phyloP scores from a whole-genome alignment of 2,329 filamentous ascomycete species.

The Alternaria ventricosa region DNA sequence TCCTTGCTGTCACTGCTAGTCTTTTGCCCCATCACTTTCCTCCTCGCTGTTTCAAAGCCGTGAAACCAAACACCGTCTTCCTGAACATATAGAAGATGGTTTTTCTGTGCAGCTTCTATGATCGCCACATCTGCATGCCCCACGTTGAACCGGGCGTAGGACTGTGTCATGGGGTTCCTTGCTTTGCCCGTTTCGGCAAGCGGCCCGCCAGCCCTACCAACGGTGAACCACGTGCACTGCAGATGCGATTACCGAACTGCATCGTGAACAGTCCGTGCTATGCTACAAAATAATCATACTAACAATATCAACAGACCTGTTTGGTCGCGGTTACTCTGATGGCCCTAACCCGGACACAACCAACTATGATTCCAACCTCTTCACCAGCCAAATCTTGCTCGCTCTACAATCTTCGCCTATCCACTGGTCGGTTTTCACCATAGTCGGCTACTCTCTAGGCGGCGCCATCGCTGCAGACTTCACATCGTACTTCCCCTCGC shows the following conservation, averaged over 20 bases:
- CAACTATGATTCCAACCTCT: conserved; percentile 76
- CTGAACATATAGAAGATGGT: background rate
- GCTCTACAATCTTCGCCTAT: conserved; percentile 73
- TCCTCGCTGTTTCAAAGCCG: background rate
- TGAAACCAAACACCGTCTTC: background rate
- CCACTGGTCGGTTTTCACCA: conserved; percentile 62
- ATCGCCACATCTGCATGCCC: conserved; percentile 3
- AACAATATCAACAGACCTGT: conserved; percentile 62
- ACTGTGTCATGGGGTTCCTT: conserved; percentile 1
- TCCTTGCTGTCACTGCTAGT: conserved; percentile 11
- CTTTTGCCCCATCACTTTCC: background rate
- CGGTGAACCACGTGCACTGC: conserved; percentile 13
- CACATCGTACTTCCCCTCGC: conserved; percentile 69
- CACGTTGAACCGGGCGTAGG: conserved; percentile 1
- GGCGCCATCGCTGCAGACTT: conserved; percentile 76
- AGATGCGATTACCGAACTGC: background rate
- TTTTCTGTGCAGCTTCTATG: background rate
- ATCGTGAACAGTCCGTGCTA: background rate
- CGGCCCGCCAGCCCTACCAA: conserved; percentile 12
- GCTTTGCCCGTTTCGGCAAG: conserved; percentile 10
- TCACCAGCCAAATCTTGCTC: conserved; percentile 73
- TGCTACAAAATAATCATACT: background rate
- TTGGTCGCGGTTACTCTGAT: conserved; percentile 80
- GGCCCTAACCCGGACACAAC: conserved; percentile 65
- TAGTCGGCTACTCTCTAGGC: conserved; percentile 82